These are phyloP conservation scores for Fraxinus americana DNA, from an alignment of 257 asterid species.

Conservation along the genomic window DNA sequence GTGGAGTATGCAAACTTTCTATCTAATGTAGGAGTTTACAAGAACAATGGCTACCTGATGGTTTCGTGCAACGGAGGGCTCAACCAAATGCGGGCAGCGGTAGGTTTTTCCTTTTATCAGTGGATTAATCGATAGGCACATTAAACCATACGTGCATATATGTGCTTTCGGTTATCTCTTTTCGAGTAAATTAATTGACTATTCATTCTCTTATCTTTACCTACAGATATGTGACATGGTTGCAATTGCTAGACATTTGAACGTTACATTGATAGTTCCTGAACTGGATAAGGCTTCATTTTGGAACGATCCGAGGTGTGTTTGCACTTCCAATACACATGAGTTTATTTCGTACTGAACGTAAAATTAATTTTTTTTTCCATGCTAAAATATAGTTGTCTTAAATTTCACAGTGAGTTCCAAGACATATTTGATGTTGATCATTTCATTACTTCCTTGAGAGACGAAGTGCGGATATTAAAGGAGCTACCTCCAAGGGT, in stretches of 20 bases:
- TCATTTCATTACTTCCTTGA: conserved; percentile 85
- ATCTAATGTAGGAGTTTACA: conserved; percentile 69
- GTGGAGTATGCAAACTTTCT: background rate
- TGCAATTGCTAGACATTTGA: conserved; percentile 88
- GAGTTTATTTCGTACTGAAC: background rate
- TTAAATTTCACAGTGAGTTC: conserved; percentile 71
- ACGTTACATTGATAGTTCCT: conserved; percentile 90
- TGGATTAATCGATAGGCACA: conserved; percentile 1
- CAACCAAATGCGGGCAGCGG: conserved; percentile 99
- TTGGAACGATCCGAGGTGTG: conserved; percentile 97
- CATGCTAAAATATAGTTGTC: conserved; percentile 6
- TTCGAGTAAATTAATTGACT: background rate
- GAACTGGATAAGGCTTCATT: conserved; percentile 97
- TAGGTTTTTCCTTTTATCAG: conserved; percentile 31
- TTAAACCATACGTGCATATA: background rate
- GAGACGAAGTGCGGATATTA: conserved; percentile 94
- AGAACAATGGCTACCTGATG: conserved; percentile 95
- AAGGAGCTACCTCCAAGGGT: conserved; percentile 90
- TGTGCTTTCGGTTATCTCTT: background rate
- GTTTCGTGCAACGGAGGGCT: conserved; percentile 98
- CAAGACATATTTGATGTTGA: conserved; percentile 91
- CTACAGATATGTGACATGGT: conserved; percentile 96
- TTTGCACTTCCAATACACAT: background rate
- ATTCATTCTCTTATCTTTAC: conserved; percentile 16
- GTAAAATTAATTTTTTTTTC: background rate